phyloP scores from a whole-genome alignment of 169 alveolate species.

The Plasmodium reichenowi region DNA sequence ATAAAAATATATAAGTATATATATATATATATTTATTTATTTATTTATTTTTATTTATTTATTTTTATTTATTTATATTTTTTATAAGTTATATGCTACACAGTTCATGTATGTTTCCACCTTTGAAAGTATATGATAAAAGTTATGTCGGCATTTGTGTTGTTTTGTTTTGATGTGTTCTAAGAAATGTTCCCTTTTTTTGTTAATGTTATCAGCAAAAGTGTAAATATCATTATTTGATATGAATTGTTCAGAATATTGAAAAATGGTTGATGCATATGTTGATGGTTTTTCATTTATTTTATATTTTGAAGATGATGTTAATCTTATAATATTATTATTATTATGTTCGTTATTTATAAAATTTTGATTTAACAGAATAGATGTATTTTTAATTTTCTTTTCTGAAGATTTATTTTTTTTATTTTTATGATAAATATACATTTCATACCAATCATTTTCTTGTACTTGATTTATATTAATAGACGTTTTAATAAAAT shows the following conservation, averaged over 20 bases:
- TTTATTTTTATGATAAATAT: slow-evolving; percentile 17
- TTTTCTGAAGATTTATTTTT: background rate
- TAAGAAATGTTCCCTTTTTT: background rate
- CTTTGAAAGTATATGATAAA: slow-evolving; percentile 45
- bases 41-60: background rate
- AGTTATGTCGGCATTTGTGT: slow-evolving; percentile 49
- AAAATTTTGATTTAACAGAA: background rate
- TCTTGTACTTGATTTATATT: slow-evolving; percentile 18
- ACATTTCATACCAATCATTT: slow-evolving; percentile 37
- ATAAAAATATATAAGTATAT: background rate
- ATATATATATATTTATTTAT: background rate
- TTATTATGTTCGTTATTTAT: background rate
- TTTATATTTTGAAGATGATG: slow-evolving; percentile 17
- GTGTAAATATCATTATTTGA: slow-evolving; percentile 61
- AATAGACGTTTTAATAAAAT: slow-evolving; percentile 29
- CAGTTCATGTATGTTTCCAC: slow-evolving; percentile 71
- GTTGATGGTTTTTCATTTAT: slow-evolving; percentile 29
- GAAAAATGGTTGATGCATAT: slow-evolving; percentile 62
- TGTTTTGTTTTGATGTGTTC: slow-evolving; percentile 8
- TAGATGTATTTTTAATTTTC: background rate
- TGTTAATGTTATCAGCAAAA: slow-evolving; percentile 47
- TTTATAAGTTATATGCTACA: slow-evolving; percentile 44
- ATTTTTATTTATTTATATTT: background rate
- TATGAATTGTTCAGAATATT: slow-evolving; percentile 62
- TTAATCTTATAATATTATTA: slow-evolving; percentile 28